phyloP scores from a whole-genome alignment of 306 rosid species.

The Quercus wislizeni region DNA sequence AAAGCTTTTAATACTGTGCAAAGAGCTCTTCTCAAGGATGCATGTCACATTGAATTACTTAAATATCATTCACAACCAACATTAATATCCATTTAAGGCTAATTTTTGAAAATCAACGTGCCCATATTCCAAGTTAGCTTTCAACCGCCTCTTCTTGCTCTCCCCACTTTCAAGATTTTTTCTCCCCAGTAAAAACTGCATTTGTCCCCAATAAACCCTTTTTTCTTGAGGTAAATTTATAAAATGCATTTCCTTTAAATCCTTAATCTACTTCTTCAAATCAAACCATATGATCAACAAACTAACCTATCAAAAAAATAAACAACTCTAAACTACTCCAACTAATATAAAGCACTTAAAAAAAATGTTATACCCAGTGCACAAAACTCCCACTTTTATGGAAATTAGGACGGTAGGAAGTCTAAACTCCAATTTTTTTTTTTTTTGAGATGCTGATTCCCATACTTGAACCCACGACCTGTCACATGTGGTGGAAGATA shows the following conservation, averaged over 20 bases:
- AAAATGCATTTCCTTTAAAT: neutral
- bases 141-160: neutral
- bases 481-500: too few relatives aligned
- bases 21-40: neutral
- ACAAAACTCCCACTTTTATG: too few relatives aligned
- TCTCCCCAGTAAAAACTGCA: neutral
- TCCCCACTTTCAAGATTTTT: neutral
- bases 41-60: neutral
- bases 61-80: neutral
- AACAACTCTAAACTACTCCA: neutral
- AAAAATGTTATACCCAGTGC: too few relatives aligned
- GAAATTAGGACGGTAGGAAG: too few relatives aligned
- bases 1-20: neutral
- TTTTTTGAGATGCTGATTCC: too few relatives aligned
- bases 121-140: neutral
- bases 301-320: neutral
- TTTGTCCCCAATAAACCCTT: neutral
- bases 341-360: too few relatives aligned
- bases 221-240: neutral
- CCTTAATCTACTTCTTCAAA: neutral
- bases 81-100: neutral
- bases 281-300: neutral
- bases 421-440: too few relatives aligned
- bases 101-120: neutral
- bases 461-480: too few relatives aligned